A percentile compares a stretch with the other conserved stretches of the same genome.
Conservation (phyloP, 2,329 filamentous ascomycete species). For the Raffaelea albimanens region DNA sequence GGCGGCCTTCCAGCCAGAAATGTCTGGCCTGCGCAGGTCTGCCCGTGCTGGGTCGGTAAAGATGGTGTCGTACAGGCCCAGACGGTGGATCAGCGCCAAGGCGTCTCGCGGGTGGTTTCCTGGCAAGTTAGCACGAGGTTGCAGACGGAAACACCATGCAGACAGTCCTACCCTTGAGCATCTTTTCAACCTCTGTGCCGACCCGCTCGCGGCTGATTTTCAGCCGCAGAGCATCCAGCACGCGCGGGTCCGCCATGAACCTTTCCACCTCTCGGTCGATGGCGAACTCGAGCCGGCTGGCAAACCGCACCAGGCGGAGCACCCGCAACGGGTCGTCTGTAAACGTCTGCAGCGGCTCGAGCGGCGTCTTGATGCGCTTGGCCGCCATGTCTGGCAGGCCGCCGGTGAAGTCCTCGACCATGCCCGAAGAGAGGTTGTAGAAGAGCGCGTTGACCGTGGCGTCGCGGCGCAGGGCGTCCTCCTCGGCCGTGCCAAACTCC, state of each 20-base stretch:
- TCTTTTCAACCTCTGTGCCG: conserved; percentile 82
- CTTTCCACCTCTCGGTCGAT: conserved; percentile 62
- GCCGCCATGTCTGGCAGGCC: conserved; percentile 67
- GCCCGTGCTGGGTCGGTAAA: conserved; percentile 59
- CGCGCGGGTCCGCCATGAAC: conserved; percentile 71
- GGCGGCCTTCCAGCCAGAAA: conserved; percentile 48
- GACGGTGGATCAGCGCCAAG: conserved; percentile 54
- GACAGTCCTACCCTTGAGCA: conserved; percentile 74
- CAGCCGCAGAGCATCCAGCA: conserved; percentile 65
- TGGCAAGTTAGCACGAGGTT: conserved; percentile 14
- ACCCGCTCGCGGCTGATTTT: conserved; percentile 93
- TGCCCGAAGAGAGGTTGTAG: conserved; percentile 75
- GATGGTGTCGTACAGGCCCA: conserved; percentile 61
- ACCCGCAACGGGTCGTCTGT: conserved; percentile 87
- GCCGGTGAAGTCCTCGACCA: conserved; percentile 77
- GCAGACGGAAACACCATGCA: too few species aligned
- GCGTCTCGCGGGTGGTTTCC: conserved; percentile 52
- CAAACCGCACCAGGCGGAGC: conserved; percentile 79
- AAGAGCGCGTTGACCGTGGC: conserved; percentile 94
- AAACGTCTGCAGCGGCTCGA: conserved; percentile 86
- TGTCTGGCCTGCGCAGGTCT: conserved; percentile 45
- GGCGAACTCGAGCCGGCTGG: conserved; percentile 69
- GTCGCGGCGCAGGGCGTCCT: conserved; percentile 83
- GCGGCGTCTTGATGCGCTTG: conserved; percentile 70
- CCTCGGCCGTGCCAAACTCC: conserved; percentile 85